Evolutionary conservation across 371 early-diverging fungal species (phyloP).

Genomic region (Pancytospora epiphaga): DNA sequence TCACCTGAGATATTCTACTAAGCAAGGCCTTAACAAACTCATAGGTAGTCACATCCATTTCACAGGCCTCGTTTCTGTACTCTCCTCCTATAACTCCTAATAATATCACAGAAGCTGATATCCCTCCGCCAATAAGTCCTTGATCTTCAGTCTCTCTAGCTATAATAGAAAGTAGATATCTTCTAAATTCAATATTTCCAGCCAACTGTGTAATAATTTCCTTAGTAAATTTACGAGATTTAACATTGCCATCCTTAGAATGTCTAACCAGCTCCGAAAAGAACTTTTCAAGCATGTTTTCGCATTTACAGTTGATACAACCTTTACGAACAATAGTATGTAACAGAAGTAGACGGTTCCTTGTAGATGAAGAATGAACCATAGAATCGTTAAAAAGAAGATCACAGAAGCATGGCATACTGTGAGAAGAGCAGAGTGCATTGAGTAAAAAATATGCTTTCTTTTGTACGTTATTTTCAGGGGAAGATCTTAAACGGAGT

Average conservation of each 20-base stretch:
- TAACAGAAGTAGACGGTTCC: conserved; percentile 13
- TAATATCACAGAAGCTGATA: background rate
- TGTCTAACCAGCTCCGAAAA: conserved; percentile 2
- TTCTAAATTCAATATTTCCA: background rate
- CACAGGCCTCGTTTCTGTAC: background rate
- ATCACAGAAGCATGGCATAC: conserved; percentile 17
- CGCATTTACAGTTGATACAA: conserved; percentile 3
- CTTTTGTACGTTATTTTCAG: conserved; percentile 10
- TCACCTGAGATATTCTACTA: background rate
- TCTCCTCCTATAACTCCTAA: background rate
- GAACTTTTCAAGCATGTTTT: conserved; percentile 8
- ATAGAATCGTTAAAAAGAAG: background rate
- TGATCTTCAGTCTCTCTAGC: background rate
- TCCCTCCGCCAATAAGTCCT: background rate
- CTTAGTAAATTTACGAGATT: background rate
- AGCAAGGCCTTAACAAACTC: background rate
- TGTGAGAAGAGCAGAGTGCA: background rate
- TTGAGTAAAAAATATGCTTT: conserved; percentile 7
- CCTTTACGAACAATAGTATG: background rate
- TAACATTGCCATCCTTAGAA: conserved; percentile 1
- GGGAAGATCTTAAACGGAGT: background rate
- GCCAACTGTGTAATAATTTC: conserved; percentile 1
- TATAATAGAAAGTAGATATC: background rate
- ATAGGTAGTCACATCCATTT: background rate
- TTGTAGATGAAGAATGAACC: background rate